Evolutionary conservation across 2,329 filamentous ascomycete species (phyloP).

Genomic region (Aspergillus piperis): DNA sequence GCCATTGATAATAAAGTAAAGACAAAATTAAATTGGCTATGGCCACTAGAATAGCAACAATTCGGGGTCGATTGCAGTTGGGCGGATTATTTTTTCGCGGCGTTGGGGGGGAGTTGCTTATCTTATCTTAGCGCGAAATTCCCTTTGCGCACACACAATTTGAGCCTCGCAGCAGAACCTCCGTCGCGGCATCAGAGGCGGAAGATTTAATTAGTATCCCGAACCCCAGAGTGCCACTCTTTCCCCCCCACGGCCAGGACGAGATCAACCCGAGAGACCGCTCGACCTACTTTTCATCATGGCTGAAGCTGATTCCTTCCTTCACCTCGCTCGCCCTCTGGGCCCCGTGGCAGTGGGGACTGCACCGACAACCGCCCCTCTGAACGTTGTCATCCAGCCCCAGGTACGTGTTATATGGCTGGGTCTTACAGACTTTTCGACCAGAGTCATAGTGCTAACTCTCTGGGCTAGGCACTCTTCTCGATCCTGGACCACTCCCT

Average conservation of each 20-base stretch:
- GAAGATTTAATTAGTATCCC: slow-evolving; percentile 32
- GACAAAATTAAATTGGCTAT: not conserved
- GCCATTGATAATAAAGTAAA: slow-evolving; percentile 25
- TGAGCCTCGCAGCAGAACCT: slow-evolving; percentile 33
- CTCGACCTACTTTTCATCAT: slow-evolving; percentile 58
- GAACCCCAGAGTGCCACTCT: slow-evolving; percentile 26
- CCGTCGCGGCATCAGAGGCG: slow-evolving; percentile 25
- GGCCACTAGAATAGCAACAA: not conserved
- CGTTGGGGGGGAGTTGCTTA: slow-evolving; percentile 30
- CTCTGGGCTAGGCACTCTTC: slow-evolving; percentile 58
- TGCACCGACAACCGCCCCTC: slow-evolving; percentile 83
- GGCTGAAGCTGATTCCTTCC: slow-evolving; percentile 82
- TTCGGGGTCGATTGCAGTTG: not conserved
- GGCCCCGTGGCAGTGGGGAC: slow-evolving; percentile 77
- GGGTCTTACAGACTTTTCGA: not conserved
- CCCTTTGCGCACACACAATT: slow-evolving; percentile 45
- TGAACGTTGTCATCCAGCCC: slow-evolving; percentile 92
- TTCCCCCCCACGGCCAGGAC: slow-evolving; percentile 27
- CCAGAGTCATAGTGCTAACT: slow-evolving; percentile 18
- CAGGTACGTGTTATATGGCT: slow-evolving; percentile 64
- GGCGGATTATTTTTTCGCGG: slow-evolving; percentile 13
- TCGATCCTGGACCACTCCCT: slow-evolving; percentile 83
- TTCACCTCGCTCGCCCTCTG: slow-evolving; percentile 90
- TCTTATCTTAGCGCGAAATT: slow-evolving; percentile 54
- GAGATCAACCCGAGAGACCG: slow-evolving; percentile 25